phyloP scores from a whole-genome alignment of 192 early-diverging fungal species.

The Dispira simplex region DNA sequence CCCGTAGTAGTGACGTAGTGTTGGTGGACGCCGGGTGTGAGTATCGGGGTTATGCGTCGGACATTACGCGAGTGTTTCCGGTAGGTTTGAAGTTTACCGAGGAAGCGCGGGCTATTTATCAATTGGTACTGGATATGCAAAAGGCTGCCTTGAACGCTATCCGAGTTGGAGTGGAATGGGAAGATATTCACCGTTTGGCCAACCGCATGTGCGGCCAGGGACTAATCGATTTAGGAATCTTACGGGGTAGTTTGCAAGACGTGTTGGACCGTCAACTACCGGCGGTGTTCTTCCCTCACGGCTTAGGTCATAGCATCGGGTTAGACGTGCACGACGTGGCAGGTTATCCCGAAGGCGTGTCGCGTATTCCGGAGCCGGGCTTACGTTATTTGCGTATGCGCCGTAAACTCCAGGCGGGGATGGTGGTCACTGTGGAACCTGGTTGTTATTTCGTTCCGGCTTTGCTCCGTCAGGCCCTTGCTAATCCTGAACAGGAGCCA shows the following conservation, averaged over 20 bases:
- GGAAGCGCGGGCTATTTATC: conserved; percentile 60
- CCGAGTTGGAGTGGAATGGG: conserved; percentile 63
- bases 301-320: conserved; percentile 76
- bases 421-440: conserved; percentile 89
- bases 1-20: conserved; percentile 34
- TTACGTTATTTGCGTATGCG: conserved; percentile 62
- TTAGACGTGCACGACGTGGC: conserved; percentile 82
- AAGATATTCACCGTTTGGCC: conserved; percentile 65
- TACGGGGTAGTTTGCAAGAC: conserved; percentile 42
- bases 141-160: conserved; percentile 27
- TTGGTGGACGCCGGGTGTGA: conserved; percentile 83
- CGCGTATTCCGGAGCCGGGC: conserved; percentile 52
- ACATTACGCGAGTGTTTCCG: conserved; percentile 84
- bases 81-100: conserved; percentile 53
- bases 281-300: conserved; percentile 82
- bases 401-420: conserved; percentile 51
- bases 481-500: conserved; percentile 32
- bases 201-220: conserved; percentile 45
- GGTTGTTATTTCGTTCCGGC: conserved; percentile 86
- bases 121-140: conserved; percentile 70
- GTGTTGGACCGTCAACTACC: conserved; percentile 51
- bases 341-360: conserved; percentile 52
- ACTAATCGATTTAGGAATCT: conserved; percentile 50
- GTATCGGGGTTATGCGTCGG: conserved; percentile 62
- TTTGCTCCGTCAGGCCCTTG: conserved; percentile 46